Evolutionary conservation across 129 eudicot species (phyloP).

Genomic region (Cynara cardunculus): DNA sequence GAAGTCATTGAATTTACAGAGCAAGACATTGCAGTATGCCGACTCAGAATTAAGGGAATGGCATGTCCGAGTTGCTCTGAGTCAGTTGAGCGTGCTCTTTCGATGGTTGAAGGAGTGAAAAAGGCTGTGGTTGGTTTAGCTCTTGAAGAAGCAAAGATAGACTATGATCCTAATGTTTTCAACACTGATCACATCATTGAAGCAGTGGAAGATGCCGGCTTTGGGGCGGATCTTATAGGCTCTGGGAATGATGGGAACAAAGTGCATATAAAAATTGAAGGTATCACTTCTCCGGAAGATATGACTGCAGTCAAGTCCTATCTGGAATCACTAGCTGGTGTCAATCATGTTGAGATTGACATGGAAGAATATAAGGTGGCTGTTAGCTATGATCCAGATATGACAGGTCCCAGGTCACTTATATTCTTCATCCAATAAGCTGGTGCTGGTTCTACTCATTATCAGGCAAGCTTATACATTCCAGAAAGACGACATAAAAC

Average conservation of each 20-base stretch:
- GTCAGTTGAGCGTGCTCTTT: slow-evolving; percentile 41
- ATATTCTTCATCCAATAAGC: slow-evolving; percentile 32
- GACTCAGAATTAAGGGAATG: slow-evolving; percentile 52
- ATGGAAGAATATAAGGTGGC: slow-evolving; percentile 32
- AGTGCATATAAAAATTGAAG: slow-evolving; percentile 49
- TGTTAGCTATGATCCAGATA: slow-evolving; percentile 41
- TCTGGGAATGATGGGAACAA: slow-evolving; percentile 47
- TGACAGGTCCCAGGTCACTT: slow-evolving; percentile 53
- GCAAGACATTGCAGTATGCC: slow-evolving; percentile 44
- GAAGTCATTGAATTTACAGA: slow-evolving; percentile 32
- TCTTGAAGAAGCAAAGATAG: slow-evolving; percentile 49
- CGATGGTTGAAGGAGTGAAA: slow-evolving; percentile 39
- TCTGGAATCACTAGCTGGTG: slow-evolving; percentile 40
- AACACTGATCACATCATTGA: slow-evolving; percentile 31
- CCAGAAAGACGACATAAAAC: slow-evolving; percentile 38
- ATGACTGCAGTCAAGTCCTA: slow-evolving; percentile 23
- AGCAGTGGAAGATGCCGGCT: slow-evolving; percentile 50
- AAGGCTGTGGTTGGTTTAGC: slow-evolving; percentile 56
- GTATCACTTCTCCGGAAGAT: slow-evolving; percentile 21
- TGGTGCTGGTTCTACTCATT: slow-evolving; percentile 19
- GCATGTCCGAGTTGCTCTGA: slow-evolving; percentile 48
- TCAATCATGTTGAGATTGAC: slow-evolving; percentile 41
- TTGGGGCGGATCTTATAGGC: slow-evolving; percentile 47
- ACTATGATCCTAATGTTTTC: slow-evolving; percentile 41
- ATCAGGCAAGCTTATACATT: slow-evolving; percentile 37